Percentiles rank a stretch among this genome's conserved stretches.
phyloP scores from a whole-genome alignment of 2,329 filamentous ascomycete genomes.

The Cladosporium colombiae region DNA sequence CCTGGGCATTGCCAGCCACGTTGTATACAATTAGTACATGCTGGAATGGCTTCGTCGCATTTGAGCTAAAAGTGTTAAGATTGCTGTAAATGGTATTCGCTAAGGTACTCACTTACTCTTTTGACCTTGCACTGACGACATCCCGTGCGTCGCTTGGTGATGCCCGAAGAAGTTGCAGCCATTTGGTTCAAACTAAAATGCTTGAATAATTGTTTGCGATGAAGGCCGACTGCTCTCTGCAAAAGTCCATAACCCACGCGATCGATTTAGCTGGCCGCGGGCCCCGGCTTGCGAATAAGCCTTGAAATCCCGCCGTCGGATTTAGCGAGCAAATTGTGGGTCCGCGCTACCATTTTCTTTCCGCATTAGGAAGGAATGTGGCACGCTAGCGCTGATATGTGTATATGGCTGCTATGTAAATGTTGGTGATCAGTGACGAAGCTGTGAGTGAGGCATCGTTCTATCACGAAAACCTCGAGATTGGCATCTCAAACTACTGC shows the following conservation, averaged over 20 bases:
- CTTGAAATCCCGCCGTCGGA: no score
- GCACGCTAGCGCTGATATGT: constrained; percentile 1
- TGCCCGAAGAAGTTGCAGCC: neutral
- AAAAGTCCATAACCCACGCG: neutral
- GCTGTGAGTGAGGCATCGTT: neutral
- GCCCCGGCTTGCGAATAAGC: neutral
- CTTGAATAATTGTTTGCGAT: neutral
- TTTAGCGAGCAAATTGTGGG: constrained; percentile 5
- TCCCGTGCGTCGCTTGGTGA: neutral
- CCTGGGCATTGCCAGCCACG: constrained; percentile 18
- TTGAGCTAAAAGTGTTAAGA: constrained; percentile 15
- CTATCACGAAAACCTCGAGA: neutral
- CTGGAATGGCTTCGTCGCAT: constrained; percentile 22
- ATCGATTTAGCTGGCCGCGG: neutral
- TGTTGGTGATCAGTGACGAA: neutral
- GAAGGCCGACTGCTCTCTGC: neutral
- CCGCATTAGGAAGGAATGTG: constrained; percentile 15
- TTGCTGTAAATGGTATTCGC: neutral
- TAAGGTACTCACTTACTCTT: neutral
- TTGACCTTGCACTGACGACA: constrained; percentile 12
- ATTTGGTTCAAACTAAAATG: neutral
- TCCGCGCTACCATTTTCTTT: neutral
- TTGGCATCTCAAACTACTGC: neutral
- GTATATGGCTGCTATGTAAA: neutral
- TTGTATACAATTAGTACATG: constrained; percentile 18